Evolutionary conservation across 2,329 filamentous ascomycete genomes (phyloP).

Genomic region (Penicillium hesseltinei): DNA sequence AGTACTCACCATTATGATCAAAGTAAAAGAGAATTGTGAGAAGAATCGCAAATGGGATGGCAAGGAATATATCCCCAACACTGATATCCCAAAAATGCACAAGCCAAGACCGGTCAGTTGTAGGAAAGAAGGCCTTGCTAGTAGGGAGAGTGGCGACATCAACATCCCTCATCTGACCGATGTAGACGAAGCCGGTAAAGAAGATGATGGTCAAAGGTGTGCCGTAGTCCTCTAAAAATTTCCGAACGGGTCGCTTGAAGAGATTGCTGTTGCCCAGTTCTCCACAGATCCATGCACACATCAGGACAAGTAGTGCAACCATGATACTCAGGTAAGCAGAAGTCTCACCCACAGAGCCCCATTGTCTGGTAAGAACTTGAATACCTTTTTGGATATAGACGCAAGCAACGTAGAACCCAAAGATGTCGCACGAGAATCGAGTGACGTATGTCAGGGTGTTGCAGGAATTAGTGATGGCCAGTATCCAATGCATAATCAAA

Average conservation of each 20-base stretch:
- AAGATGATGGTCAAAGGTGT: constrained; percentile 80
- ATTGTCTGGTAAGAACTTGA: constrained; percentile 77
- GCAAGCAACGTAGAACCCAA: constrained; percentile 89
- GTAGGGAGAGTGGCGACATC: constrained; percentile 71
- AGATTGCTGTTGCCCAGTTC: constrained; percentile 68
- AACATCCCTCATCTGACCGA: constrained; percentile 75
- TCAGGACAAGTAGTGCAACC: constrained; percentile 73
- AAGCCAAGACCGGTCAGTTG: constrained; percentile 70
- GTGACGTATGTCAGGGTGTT: constrained; percentile 88
- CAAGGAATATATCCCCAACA: constrained; percentile 72
- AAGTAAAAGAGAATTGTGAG: constrained; percentile 86
- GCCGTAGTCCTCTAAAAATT: constrained; percentile 87
- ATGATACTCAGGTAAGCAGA: constrained; percentile 75
- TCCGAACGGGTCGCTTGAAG: constrained; percentile 71
- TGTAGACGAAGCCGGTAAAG: constrained; percentile 85
- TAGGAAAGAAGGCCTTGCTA: constrained; percentile 75
- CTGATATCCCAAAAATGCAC: constrained; percentile 77
- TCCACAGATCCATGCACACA: constrained; percentile 71
- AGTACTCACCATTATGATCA: constrained; percentile 71
- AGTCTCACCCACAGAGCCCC: constrained; percentile 55
- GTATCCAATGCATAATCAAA: constrained; percentile 76
- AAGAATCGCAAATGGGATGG: constrained; percentile 80
- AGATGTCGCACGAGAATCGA: constrained; percentile 88
- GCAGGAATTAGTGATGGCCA: constrained; percentile 81
- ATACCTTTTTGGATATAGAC: constrained; percentile 91